A percentile compares a stretch with the other conserved stretches of the same genome.
Conservation (phyloP, 768 basidiomycete species). For the Coprinopsis strossmayeri region DNA sequence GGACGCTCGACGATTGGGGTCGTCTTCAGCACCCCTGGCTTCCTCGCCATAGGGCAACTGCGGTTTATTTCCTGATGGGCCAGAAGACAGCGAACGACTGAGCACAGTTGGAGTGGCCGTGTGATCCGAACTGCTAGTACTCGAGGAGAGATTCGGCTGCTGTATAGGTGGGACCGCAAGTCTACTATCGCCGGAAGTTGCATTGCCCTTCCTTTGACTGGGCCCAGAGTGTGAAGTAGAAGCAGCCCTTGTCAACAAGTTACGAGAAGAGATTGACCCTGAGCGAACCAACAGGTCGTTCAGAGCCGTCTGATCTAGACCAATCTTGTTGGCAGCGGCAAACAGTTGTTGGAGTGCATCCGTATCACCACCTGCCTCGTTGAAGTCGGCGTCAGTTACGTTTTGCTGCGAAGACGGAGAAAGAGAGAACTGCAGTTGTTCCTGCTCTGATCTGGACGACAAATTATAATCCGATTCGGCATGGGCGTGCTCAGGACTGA, state of each 20-base stretch:
- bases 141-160: conserved; percentile 21
- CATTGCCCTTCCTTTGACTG: conserved; percentile 15
- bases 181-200: neutral
- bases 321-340: conserved; percentile 68
- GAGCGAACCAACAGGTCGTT: conserved; percentile 70
- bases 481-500: conserved; percentile 14
- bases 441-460: conserved; percentile 9
- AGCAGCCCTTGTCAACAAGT: conserved; percentile 35
- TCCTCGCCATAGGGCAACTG: conserved; percentile 11
- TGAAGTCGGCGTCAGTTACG: conserved; percentile 10
- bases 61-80: too few relatives aligned
- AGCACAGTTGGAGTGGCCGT: conserved; percentile 22
- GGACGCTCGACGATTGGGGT: conserved; percentile 10
- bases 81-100: conserved; percentile 8
- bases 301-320: conserved; percentile 65
- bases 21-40: conserved; percentile 15
- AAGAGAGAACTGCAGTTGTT: conserved; percentile 8
- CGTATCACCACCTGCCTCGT: conserved; percentile 18
- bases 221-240: conserved; percentile 27
- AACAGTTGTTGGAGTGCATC: conserved; percentile 66
- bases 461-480: conserved; percentile 14
- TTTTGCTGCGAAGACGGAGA: conserved; percentile 11
- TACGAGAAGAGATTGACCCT: conserved; percentile 45
- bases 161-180: conserved; percentile 11
- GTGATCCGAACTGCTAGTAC: conserved; percentile 24